Percentiles rank a stretch among this genome's conserved stretches.
Evolutionary conservation across 345 rosid species (phyloP).

Genomic region (Raphanus sativus): DNA sequence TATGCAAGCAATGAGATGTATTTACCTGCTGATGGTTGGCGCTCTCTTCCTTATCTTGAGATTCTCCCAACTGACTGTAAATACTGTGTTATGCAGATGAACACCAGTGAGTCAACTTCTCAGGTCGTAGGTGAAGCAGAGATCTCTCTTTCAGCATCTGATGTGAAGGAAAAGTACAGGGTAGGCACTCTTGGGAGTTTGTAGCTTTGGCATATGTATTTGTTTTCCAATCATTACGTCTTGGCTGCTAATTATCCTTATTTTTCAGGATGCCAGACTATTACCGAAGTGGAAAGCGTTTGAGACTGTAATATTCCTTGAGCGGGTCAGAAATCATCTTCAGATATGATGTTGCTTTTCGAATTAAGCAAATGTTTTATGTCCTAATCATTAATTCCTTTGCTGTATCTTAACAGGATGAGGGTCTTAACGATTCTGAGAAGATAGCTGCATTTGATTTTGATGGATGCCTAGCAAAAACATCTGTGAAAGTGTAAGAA

Average conservation of each 20-base stretch:
- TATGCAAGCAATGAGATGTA: slow-evolving; percentile 7
- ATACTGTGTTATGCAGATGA: slow-evolving; percentile 22
- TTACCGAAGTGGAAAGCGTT: slow-evolving; percentile 90
- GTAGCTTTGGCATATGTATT: slow-evolving; percentile 18
- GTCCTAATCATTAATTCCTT: background rate
- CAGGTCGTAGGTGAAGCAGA: slow-evolving; percentile 43
- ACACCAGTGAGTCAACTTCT: slow-evolving; percentile 27
- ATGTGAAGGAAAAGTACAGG: slow-evolving; percentile 68
- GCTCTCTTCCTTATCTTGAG: background rate
- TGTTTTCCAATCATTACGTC: slow-evolving; percentile 9
- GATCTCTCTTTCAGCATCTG: slow-evolving; percentile 55
- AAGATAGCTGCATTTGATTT: slow-evolving; percentile 97
- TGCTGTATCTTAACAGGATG: slow-evolving; percentile 53
- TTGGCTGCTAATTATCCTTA: background rate
- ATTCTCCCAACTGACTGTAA: background rate
- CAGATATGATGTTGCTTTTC: background rate
- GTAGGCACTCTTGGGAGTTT: slow-evolving; percentile 37
- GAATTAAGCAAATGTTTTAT: slow-evolving; percentile 1
- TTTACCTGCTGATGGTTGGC: slow-evolving; percentile 3
- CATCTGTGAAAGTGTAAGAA: slow-evolving; percentile 73
- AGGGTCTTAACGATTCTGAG: slow-evolving; percentile 68
- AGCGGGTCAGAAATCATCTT: slow-evolving; percentile 54
- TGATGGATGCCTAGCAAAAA: slow-evolving; percentile 91
- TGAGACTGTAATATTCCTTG: slow-evolving; percentile 77
- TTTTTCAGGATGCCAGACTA: slow-evolving; percentile 62